Conservation (phyloP, 768 basidiomycete genomes). For the Strobilomyces echinocephalus region DNA sequence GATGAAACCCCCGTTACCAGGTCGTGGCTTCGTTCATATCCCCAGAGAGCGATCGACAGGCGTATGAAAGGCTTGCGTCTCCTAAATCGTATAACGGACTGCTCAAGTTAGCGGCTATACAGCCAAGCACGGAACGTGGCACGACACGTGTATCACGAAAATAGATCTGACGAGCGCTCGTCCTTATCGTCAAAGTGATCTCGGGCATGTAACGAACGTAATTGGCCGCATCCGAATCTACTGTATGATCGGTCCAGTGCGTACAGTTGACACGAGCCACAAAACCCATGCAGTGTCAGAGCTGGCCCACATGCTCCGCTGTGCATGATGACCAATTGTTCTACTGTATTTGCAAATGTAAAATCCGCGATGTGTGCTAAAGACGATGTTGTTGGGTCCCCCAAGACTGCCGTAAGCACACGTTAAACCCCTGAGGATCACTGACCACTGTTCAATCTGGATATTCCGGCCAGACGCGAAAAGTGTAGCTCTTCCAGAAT, state of each 20-base stretch:
- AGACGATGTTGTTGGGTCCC: not conserved
- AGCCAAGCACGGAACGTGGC: conserved; percentile 11
- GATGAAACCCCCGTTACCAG: conserved; percentile 22
- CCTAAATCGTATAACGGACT: conserved; percentile 2
- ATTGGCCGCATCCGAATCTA: not conserved
- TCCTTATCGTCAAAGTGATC: conserved; percentile 27
- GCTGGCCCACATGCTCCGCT: not conserved
- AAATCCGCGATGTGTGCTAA: conserved; percentile 2
- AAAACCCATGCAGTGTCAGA: not conserved
- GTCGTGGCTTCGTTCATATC: conserved; percentile 15
- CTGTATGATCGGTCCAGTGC: not conserved
- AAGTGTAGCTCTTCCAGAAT: not conserved
- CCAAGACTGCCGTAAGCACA: not conserved
- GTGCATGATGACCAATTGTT: not conserved
- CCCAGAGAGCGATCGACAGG: conserved; percentile 20
- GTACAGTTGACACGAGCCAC: not conserved
- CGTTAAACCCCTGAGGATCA: not conserved
- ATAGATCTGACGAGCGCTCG: conserved; percentile 6
- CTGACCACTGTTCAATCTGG: not conserved
- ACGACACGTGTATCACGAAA: conserved; percentile 17
- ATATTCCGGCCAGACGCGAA: not conserved
- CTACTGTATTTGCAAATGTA: conserved; percentile 14
- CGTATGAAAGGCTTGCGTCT: conserved; percentile 2
- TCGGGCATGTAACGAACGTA: conserved; percentile 3
- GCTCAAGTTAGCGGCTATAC: not conserved